These are phyloP conservation scores for Apiosordaria backusii DNA, from an alignment of 495 filamentous ascomycete genomes.

Conservation along the genomic window DNA sequence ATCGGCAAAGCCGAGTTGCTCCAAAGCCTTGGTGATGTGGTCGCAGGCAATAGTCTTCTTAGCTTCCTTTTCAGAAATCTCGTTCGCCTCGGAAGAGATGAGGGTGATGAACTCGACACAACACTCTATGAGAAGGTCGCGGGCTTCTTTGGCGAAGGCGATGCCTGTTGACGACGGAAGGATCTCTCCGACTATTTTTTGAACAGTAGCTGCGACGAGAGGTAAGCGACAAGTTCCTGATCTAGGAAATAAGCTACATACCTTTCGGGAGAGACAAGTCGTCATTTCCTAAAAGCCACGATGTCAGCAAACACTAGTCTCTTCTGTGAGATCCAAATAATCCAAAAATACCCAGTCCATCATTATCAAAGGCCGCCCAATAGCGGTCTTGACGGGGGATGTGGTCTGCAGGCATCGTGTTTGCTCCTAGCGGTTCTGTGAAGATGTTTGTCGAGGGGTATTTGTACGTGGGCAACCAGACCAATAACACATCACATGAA, in stretches of 20 bases:
- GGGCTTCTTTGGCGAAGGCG: slow-evolving; percentile 87
- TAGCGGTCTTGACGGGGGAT: slow-evolving; percentile 5
- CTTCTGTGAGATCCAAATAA: background rate
- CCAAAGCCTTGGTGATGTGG: slow-evolving; percentile 89
- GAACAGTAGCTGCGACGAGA: slow-evolving; percentile 71
- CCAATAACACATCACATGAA: background rate
- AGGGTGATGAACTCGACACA: slow-evolving; percentile 99
- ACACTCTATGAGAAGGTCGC: slow-evolving; percentile 95
- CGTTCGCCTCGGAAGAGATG: slow-evolving; percentile 94
- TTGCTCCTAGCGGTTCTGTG: background rate
- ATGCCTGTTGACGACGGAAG: slow-evolving; percentile 61
- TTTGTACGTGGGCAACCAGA: background rate
- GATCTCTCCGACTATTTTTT: slow-evolving; percentile 96
- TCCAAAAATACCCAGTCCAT: slow-evolving; percentile 1
- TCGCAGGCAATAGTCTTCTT: slow-evolving; percentile 99
- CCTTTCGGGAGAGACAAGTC: slow-evolving; percentile 95
- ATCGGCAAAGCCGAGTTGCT: slow-evolving; percentile 84
- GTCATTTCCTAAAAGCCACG: slow-evolving; percentile 62
- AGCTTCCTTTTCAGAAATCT: slow-evolving; percentile 94
- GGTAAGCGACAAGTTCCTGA: background rate
- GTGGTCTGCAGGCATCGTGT: background rate
- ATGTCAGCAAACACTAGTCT: background rate
- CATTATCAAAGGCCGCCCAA: background rate
- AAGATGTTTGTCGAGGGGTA: background rate
- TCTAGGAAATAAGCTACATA: slow-evolving; percentile 34